Evolutionary conservation across 2,329 filamentous ascomycete species (phyloP).

Genomic region (Mariannaea sp.): DNA sequence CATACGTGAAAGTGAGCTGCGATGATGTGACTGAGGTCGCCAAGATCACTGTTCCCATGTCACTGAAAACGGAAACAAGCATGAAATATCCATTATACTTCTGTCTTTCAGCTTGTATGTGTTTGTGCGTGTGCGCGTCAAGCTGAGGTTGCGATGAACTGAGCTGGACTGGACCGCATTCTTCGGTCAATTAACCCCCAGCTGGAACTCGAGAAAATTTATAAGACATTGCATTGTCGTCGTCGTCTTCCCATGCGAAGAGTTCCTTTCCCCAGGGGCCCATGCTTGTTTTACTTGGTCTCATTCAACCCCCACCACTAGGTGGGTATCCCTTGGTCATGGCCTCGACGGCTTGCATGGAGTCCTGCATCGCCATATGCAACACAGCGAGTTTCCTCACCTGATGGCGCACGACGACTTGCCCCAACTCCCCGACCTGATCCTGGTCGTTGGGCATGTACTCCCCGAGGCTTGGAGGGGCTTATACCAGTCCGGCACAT

Average conservation of each 20-base stretch:
- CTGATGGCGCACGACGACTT: conserved; percentile 16
- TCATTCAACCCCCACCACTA: not conserved
- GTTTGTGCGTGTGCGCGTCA: too few relatives aligned
- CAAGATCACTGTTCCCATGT: not conserved
- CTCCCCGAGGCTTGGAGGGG: conserved; percentile 1
- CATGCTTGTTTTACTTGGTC: not conserved
- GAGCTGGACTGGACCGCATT: not conserved
- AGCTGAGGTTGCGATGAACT: too few relatives aligned
- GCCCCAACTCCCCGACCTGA: conserved; percentile 15
- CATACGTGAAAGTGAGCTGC: not conserved
- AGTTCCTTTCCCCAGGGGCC: too few relatives aligned
- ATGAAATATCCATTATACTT: too few relatives aligned
- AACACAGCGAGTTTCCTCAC: conserved; percentile 11
- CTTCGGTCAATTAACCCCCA: conserved; percentile 10
- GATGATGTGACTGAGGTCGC: not conserved
- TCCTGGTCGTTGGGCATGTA: not conserved
- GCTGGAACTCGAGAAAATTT: conserved; percentile 2
- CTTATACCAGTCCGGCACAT: not conserved
- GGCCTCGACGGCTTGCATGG: not conserved
- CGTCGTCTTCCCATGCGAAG: not conserved
- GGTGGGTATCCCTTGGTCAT: not conserved
- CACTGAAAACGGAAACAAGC: too few relatives aligned
- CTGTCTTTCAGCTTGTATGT: too few relatives aligned
- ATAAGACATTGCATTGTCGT: not conserved
- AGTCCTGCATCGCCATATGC: not conserved